phyloP scores from a whole-genome alignment of 371 early-diverging fungal species.

The Apophysomyces ossiformis region DNA sequence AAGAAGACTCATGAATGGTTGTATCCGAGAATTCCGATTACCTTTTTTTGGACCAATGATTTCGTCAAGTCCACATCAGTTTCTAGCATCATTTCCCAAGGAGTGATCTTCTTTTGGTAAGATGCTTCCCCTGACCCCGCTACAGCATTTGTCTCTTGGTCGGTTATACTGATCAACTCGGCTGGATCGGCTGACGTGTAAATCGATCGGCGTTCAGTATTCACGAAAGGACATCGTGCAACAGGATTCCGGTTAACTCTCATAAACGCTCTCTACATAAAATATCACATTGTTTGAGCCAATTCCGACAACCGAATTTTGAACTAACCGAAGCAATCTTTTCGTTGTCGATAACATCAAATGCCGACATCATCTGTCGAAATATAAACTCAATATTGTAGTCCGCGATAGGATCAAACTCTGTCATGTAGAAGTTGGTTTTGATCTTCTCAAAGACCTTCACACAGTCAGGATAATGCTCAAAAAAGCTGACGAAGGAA shows the following conservation, averaged over 20 bases:
- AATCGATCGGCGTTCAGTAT: slow-evolving; percentile 25
- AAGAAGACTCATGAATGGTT: neutral
- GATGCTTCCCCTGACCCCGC: slow-evolving; percentile 29
- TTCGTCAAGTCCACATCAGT: slow-evolving; percentile 54
- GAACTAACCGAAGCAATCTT: slow-evolving; percentile 56
- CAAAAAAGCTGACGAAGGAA: slow-evolving; percentile 33
- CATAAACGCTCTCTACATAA: slow-evolving; percentile 37
- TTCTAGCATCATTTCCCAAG: slow-evolving; percentile 68
- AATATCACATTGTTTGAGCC: neutral
- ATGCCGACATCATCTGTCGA: slow-evolving; percentile 47
- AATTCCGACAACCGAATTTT: neutral
- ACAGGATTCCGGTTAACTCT: slow-evolving; percentile 34
- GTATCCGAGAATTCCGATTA: slow-evolving; percentile 4
- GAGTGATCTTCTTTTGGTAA: slow-evolving; percentile 66
- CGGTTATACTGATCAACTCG: slow-evolving; percentile 28
- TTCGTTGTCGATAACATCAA: slow-evolving; percentile 60
- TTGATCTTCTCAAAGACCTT: slow-evolving; percentile 54
- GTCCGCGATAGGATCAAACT: slow-evolving; percentile 58
- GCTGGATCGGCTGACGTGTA: slow-evolving; percentile 40
- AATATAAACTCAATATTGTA: slow-evolving; percentile 66
- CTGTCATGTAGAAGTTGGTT: slow-evolving; percentile 49
- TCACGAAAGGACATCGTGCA: slow-evolving; percentile 37
- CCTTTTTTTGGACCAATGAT: slow-evolving; percentile 34
- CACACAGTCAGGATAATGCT: slow-evolving; percentile 50
- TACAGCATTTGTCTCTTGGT: neutral